Base-by-base conservation (phyloP, 768 basidiomycete species). In the Calocybe indica region DNA sequence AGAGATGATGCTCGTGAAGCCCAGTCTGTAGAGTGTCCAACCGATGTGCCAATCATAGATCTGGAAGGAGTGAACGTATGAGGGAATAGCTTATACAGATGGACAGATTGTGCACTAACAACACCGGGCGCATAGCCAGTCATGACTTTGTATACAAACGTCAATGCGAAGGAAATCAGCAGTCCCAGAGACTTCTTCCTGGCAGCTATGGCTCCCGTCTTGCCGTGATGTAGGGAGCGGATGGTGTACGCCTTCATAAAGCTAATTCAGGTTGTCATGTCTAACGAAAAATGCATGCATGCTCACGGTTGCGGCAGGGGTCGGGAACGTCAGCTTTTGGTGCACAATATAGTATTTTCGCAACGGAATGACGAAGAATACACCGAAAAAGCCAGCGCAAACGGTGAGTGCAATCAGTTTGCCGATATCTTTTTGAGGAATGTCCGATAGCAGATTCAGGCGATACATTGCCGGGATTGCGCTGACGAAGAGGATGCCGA, bases 291-390 rank as follows among this genome's bases (percentile, higher is more conserved):
- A 32, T 10, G 28, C 31, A 30, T n/a, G 35, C 14, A 5, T 30
- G 56, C 68, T 51, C 57, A 71, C 73, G 33, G 82, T 80, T 11
- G 82, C 84, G 49, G 83, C 77, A 29, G 78, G 79, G 1, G 81
- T 81, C 0, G 80, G 81, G 68, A 83, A 83, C 11, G 76, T 76
- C 11, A 82, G 62, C 59, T 80, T 81, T 59, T 80, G 78, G 55
- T 77, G 71, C 44, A 83, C 65, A 52, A 84, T 80, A 62, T 78
- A 83, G 60, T 79, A 79, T 52, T 74, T 76, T 46, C 79, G 73
- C 33, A 82, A 63, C 1, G 82, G 81, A 47, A 83, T 78, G 46
- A 79, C 79, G 68, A 85, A 85, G 62, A 83, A 80, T 7, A 82
- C 73, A 40, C 79, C 80, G 52, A 79, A 82, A 68, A 82, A 79